phyloP scores from a whole-genome alignment of 768 basidiomycete genomes.

The Punctularia strigosozonata region DNA sequence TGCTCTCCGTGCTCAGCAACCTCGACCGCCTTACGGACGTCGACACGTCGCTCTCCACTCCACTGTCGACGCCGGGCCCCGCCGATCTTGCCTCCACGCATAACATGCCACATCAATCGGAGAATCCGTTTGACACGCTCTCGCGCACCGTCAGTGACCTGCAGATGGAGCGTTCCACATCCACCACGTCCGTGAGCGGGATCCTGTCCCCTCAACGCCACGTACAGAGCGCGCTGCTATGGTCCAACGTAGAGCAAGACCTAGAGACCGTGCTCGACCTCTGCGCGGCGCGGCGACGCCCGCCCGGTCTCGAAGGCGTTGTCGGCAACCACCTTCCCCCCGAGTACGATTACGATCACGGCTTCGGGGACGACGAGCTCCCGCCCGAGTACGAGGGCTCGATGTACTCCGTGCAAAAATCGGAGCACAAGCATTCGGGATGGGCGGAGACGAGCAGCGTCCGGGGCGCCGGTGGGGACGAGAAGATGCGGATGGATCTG shows the following conservation, averaged over 20 bases:
- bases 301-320: slow-evolving; percentile 4
- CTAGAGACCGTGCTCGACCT: slow-evolving; percentile 57
- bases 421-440: neutral
- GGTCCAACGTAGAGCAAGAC: slow-evolving; percentile 64
- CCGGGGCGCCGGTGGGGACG: slow-evolving; percentile 25
- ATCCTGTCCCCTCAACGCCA: slow-evolving; percentile 32
- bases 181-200: slow-evolving; percentile 22
- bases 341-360: slow-evolving; percentile 8
- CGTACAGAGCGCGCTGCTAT: slow-evolving; percentile 56
- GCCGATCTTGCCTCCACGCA: slow-evolving; percentile 4
- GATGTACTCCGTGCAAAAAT: neutral
- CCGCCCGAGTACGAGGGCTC: slow-evolving; percentile 20
- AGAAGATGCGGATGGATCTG: slow-evolving; percentile 81
- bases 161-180: slow-evolving; percentile 43
- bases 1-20: slow-evolving; percentile 59
- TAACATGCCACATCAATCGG: slow-evolving; percentile 3
- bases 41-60: slow-evolving; percentile 8
- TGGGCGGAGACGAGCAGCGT: neutral
- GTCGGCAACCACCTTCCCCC: slow-evolving; percentile 29
- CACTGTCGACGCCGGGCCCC: slow-evolving; percentile 3
- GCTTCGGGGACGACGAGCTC: slow-evolving; percentile 7
- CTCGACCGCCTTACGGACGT: slow-evolving; percentile 47
- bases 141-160: slow-evolving; percentile 58
- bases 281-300: slow-evolving; percentile 44
- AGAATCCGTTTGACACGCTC: slow-evolving; percentile 46